Evolutionary conservation across 2,329 filamentous ascomycete genomes (phyloP), one percentile per base, ranked within the genome.

Genomic region (Pseudocercospora ulei): DNA sequence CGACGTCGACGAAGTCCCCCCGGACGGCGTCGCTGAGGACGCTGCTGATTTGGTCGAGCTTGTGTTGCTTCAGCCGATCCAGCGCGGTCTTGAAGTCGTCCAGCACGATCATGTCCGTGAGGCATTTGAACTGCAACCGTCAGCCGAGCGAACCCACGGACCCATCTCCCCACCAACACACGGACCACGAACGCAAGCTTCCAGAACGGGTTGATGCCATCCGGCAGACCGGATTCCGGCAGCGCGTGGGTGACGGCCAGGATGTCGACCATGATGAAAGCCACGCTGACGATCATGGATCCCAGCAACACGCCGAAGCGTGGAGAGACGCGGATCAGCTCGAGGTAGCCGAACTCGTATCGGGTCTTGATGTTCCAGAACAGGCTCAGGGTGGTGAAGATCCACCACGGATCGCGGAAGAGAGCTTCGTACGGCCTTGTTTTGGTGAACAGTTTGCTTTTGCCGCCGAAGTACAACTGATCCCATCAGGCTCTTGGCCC

Each of bases 361-460:
- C 73, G 68, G 17, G 64, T 67, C 42, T 73, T 75, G 54, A 80
- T 78, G 29, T 75, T 75, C 63, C 69, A 78, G 55, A 79, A 72
- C 3, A 81, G 62, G 13, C 66, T 72, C 43, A 68, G 50, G 1
- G 69, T 71, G 0, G 75, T 77, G 47, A 76, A 75, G 11, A 80
- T 69, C 76, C 76, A 80, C 76, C 76, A 80, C 0, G 76, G 76
- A 47, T 80, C 76, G 6, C 75, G 67, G 50, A 73, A 76, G 1
- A 78, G 54, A 2, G 74, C 72, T 55, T 80, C 76, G 35, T 70
- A 69, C 0, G 75, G 75, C 11, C 75, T 59, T 0, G 73, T 77
- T 3, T 61, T 62, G 3, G 63, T 52, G 50, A 78, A 79, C 0
- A 76, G 55, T 18, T 63, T 46, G 43, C 49, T 56, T 28, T 48